Evolutionary conservation across 805 yeast genomes (phyloP).

Genomic region (Ogataea trehaloabstinens): DNA sequence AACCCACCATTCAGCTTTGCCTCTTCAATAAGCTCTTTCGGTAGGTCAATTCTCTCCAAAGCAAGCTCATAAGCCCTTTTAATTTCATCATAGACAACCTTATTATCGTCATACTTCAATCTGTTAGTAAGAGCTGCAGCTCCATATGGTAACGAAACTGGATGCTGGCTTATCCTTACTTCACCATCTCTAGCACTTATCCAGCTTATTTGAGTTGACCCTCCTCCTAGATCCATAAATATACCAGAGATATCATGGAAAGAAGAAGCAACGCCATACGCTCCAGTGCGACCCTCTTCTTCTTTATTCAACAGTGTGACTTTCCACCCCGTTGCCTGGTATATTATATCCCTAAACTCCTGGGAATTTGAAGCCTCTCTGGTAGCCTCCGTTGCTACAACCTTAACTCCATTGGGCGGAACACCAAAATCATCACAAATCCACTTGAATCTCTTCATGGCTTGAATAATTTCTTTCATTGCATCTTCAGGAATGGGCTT

Average conservation of each 20-base stretch:
- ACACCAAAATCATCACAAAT: constrained; percentile 78
- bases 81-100: constrained; percentile 52
- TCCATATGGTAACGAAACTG: constrained; percentile 70
- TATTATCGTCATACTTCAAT: constrained; percentile 48
- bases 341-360: constrained; percentile 55
- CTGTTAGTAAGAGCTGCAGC: constrained; percentile 65
- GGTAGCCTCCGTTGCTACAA: constrained; percentile 75
- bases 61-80: constrained; percentile 50
- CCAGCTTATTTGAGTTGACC: constrained; percentile 70
- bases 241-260: constrained; percentile 65
- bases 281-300: constrained; percentile 66
- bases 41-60: constrained; percentile 49
- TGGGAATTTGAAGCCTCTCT: constrained; percentile 65
- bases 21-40: constrained; percentile 46
- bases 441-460: constrained; percentile 64
- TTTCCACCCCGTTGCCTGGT: constrained; percentile 62
- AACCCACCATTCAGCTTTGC: constrained; percentile 59
- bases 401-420: constrained; percentile 53
- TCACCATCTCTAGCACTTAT: constrained; percentile 55
- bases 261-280: constrained; percentile 73
- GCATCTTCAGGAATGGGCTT: constrained; percentile 57
- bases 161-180: constrained; percentile 50
- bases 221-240: constrained; percentile 74
- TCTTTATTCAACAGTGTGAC: constrained; percentile 58
- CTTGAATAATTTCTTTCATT: constrained; percentile 56